Base-by-base conservation (phyloP, 176 grass and related monocot genomes). In the Triticum dicoccoides region DNA sequence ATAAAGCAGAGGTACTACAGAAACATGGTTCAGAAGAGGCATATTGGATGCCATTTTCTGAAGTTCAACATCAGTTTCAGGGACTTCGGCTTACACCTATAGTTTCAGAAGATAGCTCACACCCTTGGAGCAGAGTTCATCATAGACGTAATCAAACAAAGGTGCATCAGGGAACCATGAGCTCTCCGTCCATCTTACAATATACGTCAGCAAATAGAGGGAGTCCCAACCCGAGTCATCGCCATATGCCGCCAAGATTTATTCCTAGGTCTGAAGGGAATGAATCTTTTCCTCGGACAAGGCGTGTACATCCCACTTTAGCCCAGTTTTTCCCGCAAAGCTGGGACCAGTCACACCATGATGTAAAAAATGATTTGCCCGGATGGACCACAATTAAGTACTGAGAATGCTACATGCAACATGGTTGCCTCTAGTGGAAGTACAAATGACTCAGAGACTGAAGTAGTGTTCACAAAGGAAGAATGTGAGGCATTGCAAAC, bases 291-390 rank as follows among this genome's bases (percentile, higher is more conserved):
- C 73, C 83, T 2, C 5, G 14, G 2, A 1, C 14, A 18, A 27
- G 2, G 0, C n/a, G 3, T 0, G 0, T 3, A 3, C 44, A 29
- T 2, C 24, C 24, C 8, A 38, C 56, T 24, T n/a, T 47, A 0
- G 63, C 1, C 2, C 63, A 85, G 4, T 59, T 66, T 30, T 66
- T 77, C 20, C 61, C 42, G 0, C 1, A 9, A 1, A 11, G 17
- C 2, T 84, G 35, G 82, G 82, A 24, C 6, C 12, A 56, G 11
- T 3, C 8, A 2, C 2, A 0, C 17, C 17, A 17, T 17, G 52
- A 6, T 2, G 52, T 18, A 56, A 6, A 56, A 20, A 56, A 56
- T 20, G 52, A 56, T 18, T 56, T 56, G 52, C 5, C 1, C 52
- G 6, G 17, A 18, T 20, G 52, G 15, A 17, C 52, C 4, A 0